A percentile compares a stretch with the other conserved stretches of the same genome.
Conservation (phyloP, 2,329 filamentous ascomycete genomes). For the Cryphonectria naterciae region DNA sequence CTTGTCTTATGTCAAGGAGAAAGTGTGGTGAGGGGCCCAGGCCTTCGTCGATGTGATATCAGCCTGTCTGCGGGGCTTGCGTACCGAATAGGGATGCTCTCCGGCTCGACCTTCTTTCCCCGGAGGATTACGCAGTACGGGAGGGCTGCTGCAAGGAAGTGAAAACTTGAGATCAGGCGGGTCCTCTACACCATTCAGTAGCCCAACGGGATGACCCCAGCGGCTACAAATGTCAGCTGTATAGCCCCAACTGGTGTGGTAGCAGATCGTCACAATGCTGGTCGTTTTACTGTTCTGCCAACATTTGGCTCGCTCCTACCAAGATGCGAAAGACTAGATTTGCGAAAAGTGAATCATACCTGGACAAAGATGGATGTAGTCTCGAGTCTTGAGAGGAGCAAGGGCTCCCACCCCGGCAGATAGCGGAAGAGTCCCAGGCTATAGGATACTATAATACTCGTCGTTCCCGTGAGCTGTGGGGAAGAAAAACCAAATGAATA, state of each 20-base stretch:
- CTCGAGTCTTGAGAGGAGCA: not conserved
- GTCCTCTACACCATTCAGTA: not conserved
- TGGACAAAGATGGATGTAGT: not conserved
- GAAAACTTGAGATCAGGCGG: not conserved
- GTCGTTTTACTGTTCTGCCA: not conserved
- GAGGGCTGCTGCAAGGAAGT: slow-evolving; percentile 9
- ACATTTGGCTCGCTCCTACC: not conserved
- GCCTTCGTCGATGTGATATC: slow-evolving; percentile 15
- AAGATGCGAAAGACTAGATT: not conserved
- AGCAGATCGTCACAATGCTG: not conserved
- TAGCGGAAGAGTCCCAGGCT: not conserved
- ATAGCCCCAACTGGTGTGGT: not conserved
- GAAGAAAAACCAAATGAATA: not conserved
- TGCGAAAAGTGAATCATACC: slow-evolving; percentile 1
- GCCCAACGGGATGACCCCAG: slow-evolving; percentile 4
- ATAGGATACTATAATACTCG: not conserved
- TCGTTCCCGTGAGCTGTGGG: not conserved
- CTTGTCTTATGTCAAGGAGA: slow-evolving; percentile 10
- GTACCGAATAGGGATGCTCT: slow-evolving; percentile 20
- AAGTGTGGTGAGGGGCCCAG: slow-evolving; percentile 23
- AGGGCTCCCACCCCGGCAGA: slow-evolving; percentile 3
- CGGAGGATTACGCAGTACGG: slow-evolving; percentile 7
- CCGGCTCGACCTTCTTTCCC: slow-evolving; percentile 15
- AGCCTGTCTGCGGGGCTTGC: slow-evolving; percentile 24
- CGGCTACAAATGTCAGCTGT: slow-evolving; percentile 6